Evolutionary conservation across 257 asterid species (phyloP).

Genomic region (Handroanthus guayacan): DNA sequence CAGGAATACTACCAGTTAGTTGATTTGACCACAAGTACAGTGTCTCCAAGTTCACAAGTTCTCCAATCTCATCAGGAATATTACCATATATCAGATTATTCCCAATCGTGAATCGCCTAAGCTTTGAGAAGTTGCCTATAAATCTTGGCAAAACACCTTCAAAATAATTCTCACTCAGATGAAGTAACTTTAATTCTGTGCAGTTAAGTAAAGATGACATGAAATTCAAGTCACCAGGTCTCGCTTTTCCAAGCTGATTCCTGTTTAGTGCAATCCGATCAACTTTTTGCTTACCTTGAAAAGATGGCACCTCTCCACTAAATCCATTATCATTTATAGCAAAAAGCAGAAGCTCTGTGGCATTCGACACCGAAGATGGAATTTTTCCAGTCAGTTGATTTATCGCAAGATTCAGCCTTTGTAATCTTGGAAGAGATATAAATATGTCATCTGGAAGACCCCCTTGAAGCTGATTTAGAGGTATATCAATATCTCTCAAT

Average conservation of each 20-base stretch:
- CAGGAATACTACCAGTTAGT: slow-evolving; percentile 27
- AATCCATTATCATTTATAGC: slow-evolving; percentile 11
- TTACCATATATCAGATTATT: slow-evolving; percentile 20
- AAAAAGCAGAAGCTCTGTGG: neutral
- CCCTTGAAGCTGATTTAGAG: slow-evolving; percentile 3
- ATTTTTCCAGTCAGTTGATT: slow-evolving; percentile 15
- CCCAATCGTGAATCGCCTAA: slow-evolving; percentile 2
- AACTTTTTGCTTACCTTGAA: slow-evolving; percentile 13
- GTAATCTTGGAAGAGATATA: slow-evolving; percentile 16
- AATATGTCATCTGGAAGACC: slow-evolving; percentile 11
- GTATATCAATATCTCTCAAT: neutral
- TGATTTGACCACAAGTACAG: slow-evolving; percentile 35
- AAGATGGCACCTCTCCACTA: slow-evolving; percentile 29
- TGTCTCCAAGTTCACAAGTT: slow-evolving; percentile 16
- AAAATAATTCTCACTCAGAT: slow-evolving; percentile 15
- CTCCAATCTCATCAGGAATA: slow-evolving; percentile 23
- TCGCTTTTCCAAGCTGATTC: slow-evolving; percentile 20
- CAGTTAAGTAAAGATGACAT: slow-evolving; percentile 27
- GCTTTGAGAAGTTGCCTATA: slow-evolving; percentile 32
- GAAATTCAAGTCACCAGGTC: slow-evolving; percentile 27
- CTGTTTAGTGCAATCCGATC: slow-evolving; percentile 15
- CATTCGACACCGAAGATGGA: slow-evolving; percentile 18
- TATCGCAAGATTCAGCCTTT: neutral
- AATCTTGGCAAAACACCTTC: slow-evolving; percentile 22
- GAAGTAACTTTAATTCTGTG: slow-evolving; percentile 4